Evolutionary conservation across 495 filamentous ascomycete genomes (phyloP), one percentile per base, ranked within the genome.

Genomic region (Sphaerosporella brunnea): DNA sequence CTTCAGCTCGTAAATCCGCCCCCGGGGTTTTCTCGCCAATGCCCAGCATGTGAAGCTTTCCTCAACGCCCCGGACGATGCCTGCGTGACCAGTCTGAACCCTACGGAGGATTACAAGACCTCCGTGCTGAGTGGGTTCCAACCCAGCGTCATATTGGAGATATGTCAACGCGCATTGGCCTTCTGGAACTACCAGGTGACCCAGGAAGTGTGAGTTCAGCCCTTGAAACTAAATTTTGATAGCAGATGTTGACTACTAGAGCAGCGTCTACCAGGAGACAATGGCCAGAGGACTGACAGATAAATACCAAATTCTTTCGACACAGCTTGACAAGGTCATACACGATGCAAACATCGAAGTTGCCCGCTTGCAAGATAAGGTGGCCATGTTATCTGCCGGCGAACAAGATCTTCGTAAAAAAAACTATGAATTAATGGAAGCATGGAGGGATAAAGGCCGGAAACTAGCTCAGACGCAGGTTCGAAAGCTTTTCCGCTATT

Each of bases 141-240:
- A 46, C 90, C 90, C 1, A 79, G 72, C 32, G 73, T 78, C 9
- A 82, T 97, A 45, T 86, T 93, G 73, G 90, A 95, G 58, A 93
- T 84, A 55, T 81, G 87, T 41, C 80, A 80, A 10, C 72, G 84
- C 47, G 90, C 79, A 3, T 62, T 95, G 46, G 74, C 71, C 13
- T 95, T 95, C 58, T 97, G 84, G 81, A 75, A 78, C 28, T 95
- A 94, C 61, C 90, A 96, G 54, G 78, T 82, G 11, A 80, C 78
- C 4, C 86, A 94, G 57, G 83, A 95, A 65, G 85, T 95, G 85
- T 92, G 25, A 36, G 69, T 55, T 3, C 2, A 5, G 1, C 13
- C 5, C 5, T 38, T 42, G 19, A n/a, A n/a, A n/a, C n/a, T n/a
- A n/a, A n/a, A n/a, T n/a, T n/a, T n/a, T n/a, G n/a, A n/a, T n/a